Percentiles rank a stretch among this genome's conserved stretches.
Evolutionary conservation across 768 basidiomycete species (phyloP).

Genomic region (Auricularia heimuer): DNA sequence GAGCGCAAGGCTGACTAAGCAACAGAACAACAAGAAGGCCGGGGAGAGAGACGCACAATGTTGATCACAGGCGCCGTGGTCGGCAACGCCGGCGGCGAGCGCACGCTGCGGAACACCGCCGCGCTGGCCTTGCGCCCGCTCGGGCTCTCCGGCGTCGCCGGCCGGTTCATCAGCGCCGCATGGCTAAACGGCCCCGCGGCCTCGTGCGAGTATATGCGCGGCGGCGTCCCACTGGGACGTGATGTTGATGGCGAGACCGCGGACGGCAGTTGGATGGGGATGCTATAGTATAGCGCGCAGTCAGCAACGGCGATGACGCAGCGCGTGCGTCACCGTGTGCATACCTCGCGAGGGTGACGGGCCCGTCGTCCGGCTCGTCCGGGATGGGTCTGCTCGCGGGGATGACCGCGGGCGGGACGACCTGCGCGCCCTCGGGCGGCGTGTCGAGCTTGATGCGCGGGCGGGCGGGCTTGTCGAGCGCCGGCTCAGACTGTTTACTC

Average conservation of each 20-base stretch:
- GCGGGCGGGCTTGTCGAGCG: background rate
- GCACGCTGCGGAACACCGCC: background rate
- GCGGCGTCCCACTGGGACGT: background rate
- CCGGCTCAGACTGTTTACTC: background rate
- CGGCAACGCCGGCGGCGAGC: background rate
- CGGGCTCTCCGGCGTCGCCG: background rate
- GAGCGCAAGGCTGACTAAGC: background rate
- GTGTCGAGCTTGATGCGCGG: conserved; percentile 1
- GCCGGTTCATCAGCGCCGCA: background rate
- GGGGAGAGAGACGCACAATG: background rate
- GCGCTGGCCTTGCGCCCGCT: background rate
- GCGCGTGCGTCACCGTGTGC: background rate
- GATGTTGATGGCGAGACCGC: background rate
- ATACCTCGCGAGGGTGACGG: background rate
- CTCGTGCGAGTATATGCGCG: background rate
- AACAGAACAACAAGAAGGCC: background rate
- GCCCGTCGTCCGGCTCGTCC: background rate
- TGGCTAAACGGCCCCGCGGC: background rate
- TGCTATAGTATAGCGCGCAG: background rate
- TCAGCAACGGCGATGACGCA: background rate
- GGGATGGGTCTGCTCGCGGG: background rate
- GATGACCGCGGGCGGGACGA: background rate
- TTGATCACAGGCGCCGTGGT: background rate
- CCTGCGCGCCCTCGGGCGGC: background rate
- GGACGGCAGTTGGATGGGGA: background rate